phyloP scores from a whole-genome alignment of 2,329 filamentous ascomycete species.

The Fusarium camptoceras region DNA sequence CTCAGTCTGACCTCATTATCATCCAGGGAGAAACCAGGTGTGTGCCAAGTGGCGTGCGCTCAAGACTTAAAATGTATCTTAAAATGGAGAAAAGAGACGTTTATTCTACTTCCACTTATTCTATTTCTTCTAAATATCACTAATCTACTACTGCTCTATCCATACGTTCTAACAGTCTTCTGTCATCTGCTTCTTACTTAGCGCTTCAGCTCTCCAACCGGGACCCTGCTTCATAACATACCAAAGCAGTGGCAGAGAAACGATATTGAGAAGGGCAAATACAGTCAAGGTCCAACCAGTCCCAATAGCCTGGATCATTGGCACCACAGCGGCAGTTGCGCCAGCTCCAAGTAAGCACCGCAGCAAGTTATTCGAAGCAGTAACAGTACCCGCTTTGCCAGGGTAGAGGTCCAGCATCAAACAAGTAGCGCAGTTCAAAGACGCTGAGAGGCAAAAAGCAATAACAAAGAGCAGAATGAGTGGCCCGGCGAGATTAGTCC shows the following conservation, averaged over 20 bases:
- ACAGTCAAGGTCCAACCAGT: neutral
- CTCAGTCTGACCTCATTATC: no score
- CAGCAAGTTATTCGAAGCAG: neutral
- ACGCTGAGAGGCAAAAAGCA: neutral
- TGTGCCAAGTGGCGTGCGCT: no score
- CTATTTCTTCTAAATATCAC: no score
- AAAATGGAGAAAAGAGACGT: no score
- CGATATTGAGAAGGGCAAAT: neutral
- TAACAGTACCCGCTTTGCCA: neutral
- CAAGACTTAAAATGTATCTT: no score
- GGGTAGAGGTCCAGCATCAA: neutral
- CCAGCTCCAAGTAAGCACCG: constrained; percentile 1
- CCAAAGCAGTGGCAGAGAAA: neutral
- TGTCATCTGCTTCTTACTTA: neutral
- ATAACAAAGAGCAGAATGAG: neutral
- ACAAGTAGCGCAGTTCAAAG: neutral
- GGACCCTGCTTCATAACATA: neutral
- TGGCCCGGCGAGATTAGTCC: neutral
- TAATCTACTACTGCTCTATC: no score
- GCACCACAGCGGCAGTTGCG: neutral
- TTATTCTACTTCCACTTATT: no score
- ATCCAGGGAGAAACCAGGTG: no score
- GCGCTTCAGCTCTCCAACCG: neutral
- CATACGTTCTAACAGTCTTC: neutral
- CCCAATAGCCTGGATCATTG: neutral